A percentile compares a stretch with the other conserved stretches of the same genome.
phyloP scores from a whole-genome alignment of 192 early-diverging fungal species.

The Endogone sp. region DNA sequence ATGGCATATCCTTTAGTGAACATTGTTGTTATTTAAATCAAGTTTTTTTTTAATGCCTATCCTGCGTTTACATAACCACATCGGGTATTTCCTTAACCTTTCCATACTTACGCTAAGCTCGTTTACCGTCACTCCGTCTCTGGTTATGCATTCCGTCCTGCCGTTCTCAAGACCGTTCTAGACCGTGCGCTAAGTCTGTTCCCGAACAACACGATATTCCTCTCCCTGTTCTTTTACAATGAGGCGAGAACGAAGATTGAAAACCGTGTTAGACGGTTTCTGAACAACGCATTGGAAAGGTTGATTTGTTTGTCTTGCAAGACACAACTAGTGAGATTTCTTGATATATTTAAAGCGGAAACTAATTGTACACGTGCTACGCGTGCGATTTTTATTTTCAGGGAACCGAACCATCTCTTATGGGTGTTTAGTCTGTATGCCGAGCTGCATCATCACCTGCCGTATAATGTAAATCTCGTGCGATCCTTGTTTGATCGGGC shows the following conservation, averaged over 20 bases:
- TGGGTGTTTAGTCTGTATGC: conserved; percentile 54
- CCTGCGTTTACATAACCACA: background rate
- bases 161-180: conserved; percentile 34
- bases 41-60: conserved; percentile 4
- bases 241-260: conserved; percentile 58
- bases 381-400: conserved; percentile 22
- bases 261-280: conserved; percentile 41
- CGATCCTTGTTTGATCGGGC: conserved; percentile 56
- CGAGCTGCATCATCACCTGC: conserved; percentile 47
- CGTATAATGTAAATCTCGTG: conserved; percentile 51
- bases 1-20: conserved; percentile 22
- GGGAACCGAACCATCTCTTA: conserved; percentile 46
- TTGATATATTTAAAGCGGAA: conserved; percentile 1
- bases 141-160: conserved; percentile 36
- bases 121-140: conserved; percentile 24
- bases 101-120: conserved; percentile 13
- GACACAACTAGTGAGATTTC: background rate
- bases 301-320: conserved; percentile 6
- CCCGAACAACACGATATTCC: conserved; percentile 52
- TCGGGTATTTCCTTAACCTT: conserved; percentile 6
- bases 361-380: background rate
- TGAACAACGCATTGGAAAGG: conserved; percentile 37
- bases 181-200: conserved; percentile 42
- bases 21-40: no score
- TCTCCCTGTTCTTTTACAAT: conserved; percentile 52